These are phyloP conservation scores for Aspergillus steynii DNA, from an alignment of 495 filamentous ascomycete species.

Conservation along the genomic window DNA sequence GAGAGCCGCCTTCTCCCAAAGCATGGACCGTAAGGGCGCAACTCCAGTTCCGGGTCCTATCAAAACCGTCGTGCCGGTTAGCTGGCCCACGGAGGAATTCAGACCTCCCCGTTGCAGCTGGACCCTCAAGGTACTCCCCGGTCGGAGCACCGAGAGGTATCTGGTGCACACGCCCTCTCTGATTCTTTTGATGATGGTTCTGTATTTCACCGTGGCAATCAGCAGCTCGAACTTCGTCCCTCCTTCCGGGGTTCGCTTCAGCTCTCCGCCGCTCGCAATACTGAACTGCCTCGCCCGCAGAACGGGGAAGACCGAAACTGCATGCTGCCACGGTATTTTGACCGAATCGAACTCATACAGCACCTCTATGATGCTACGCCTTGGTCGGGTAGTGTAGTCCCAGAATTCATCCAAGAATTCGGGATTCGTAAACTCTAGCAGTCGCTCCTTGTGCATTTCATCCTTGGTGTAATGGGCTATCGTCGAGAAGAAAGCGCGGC, in stretches of 20 bases:
- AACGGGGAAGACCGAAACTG: conserved; percentile 67
- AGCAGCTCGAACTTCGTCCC: conserved; percentile 69
- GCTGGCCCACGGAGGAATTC: conserved; percentile 46
- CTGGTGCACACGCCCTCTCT: conserved; percentile 88
- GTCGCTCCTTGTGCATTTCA: conserved; percentile 71
- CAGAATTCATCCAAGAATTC: conserved; percentile 84
- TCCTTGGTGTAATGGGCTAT: conserved; percentile 74
- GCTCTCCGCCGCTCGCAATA: conserved; percentile 71
- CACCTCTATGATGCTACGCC: conserved; percentile 87
- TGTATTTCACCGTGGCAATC: conserved; percentile 89
- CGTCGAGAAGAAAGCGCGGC: conserved; percentile 76
- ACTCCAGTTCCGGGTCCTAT: conserved; percentile 90
- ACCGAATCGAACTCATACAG: conserved; percentile 87
- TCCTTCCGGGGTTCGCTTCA: conserved; percentile 39
- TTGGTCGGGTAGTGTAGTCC: conserved; percentile 92
- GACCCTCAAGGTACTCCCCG: conserved; percentile 59
- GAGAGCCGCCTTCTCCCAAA: conserved; percentile 62
- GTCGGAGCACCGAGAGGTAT: conserved; percentile 67
- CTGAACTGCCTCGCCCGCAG: conserved; percentile 84
- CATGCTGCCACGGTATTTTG: conserved; percentile 73
- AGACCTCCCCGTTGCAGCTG: conserved; percentile 59
- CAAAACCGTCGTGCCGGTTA: conserved; percentile 65
- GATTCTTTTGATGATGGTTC: conserved; percentile 81
- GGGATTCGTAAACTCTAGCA: conserved; percentile 77
- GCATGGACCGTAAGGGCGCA: conserved; percentile 79